Percentiles rank a stretch among this genome's conserved stretches.
These are phyloP conservation scores for Obba rivulosa DNA, from an alignment of 768 basidiomycete genomes.

Conservation along the genomic window DNA sequence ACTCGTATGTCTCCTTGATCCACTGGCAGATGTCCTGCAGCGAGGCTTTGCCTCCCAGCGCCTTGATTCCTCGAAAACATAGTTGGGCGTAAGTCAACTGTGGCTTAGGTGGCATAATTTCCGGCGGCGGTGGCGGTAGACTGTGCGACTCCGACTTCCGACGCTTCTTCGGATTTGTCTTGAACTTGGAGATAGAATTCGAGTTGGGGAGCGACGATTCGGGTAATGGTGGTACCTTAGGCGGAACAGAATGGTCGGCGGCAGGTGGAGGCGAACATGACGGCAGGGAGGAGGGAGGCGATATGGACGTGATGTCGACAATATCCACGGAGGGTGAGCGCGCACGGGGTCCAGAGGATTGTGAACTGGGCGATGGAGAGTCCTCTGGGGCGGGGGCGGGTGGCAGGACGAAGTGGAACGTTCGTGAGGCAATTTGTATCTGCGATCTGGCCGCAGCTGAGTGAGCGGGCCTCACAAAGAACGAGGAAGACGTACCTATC, in stretches of 20 bases:
- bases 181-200: constrained; percentile 33
- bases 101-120: constrained; percentile 85
- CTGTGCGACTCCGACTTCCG: constrained; percentile 50
- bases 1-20: constrained; percentile 86
- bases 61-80: constrained; percentile 84
- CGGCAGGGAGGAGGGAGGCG: constrained; percentile 65
- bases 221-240: constrained; percentile 42
- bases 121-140: constrained; percentile 46
- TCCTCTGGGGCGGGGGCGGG: constrained; percentile 79
- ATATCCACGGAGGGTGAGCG: constrained; percentile 83
- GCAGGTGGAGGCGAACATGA: constrained; percentile 69
- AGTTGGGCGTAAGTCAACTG: constrained; percentile 87
- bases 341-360: constrained; percentile 63
- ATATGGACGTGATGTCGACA: constrained; percentile 48
- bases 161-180: constrained; percentile 58
- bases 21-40: constrained; percentile 88
- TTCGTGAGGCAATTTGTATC: constrained; percentile 95
- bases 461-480: constrained; percentile 1
- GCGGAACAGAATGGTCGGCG: constrained; percentile 34
- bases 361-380: constrained; percentile 75
- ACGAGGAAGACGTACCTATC: constrained; percentile 55
- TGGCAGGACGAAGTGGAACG: constrained; percentile 95
- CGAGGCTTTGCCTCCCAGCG: constrained; percentile 79
- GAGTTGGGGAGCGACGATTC: constrained; percentile 59
- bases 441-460: constrained; percentile 58